phyloP scores from a whole-genome alignment of 345 rosid genomes.

The Lepidium africanum region DNA sequence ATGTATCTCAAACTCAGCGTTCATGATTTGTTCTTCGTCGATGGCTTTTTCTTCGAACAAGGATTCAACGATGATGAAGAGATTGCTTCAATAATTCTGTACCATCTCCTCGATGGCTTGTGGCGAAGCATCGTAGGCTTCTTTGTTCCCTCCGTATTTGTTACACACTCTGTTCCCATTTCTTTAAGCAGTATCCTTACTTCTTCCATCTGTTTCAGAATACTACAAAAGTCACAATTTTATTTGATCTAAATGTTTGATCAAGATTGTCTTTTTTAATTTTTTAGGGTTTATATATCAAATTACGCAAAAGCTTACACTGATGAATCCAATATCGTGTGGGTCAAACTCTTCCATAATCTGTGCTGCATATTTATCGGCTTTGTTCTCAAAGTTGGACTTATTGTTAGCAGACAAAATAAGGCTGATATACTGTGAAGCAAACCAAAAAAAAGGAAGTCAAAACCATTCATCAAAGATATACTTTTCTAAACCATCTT shows the following conservation, averaged over 20 bases:
- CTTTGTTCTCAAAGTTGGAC: conserved; percentile 38
- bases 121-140: neutral
- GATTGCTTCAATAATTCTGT: neutral
- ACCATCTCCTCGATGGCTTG: neutral
- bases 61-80: neutral
- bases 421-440: conserved; percentile 41
- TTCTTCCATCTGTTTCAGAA: conserved; percentile 34
- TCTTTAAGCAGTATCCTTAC: conserved; percentile 43
- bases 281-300: no score
- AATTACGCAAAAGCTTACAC: conserved; percentile 26
- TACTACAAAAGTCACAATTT: neutral
- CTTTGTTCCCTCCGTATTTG: neutral
- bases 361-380: conserved; percentile 52
- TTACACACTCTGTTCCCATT: conserved; percentile 30
- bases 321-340: conserved; percentile 47
- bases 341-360: conserved; percentile 70
- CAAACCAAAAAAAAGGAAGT: neutral
- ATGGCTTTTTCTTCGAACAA: neutral
- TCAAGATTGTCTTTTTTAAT: no score
- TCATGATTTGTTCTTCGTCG: neutral
- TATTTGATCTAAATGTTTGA: neutral
- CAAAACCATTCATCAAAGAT: neutral
- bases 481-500: conserved; percentile 35
- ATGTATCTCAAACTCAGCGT: neutral
- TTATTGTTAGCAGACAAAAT: conserved; percentile 61